Evolutionary conservation across 2,329 filamentous ascomycete genomes (phyloP).

Genomic region (Rachicladosporium sp.): DNA sequence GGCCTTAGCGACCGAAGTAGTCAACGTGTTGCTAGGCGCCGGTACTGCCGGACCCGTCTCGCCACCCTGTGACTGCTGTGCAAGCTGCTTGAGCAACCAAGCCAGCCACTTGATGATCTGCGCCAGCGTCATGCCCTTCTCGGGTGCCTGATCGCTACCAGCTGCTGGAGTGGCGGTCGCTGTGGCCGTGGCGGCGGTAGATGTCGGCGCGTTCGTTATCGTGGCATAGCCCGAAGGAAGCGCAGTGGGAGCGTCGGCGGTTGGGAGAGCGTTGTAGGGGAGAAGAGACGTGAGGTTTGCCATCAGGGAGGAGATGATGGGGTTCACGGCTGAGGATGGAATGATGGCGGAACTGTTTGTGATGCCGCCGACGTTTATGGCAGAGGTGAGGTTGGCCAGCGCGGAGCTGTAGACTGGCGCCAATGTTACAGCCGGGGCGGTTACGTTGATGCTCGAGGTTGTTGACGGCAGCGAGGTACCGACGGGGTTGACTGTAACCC

Average conservation of each 20-base stretch:
- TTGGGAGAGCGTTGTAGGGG: conserved; percentile 8
- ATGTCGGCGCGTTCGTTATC: too few species aligned
- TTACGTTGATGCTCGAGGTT: not conserved
- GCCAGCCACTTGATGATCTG: conserved; percentile 14
- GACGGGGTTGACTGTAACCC: conserved; percentile 1
- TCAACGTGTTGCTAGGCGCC: too few species aligned
- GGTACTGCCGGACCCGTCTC: too few species aligned
- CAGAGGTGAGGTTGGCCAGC: conserved; percentile 10
- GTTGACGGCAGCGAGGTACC: conserved; percentile 1
- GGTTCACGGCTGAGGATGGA: conserved; percentile 11
- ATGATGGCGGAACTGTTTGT: conserved; percentile 6
- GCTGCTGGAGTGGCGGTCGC: conserved; percentile 3
- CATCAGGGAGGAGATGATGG: conserved; percentile 9
- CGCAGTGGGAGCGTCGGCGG: conserved; percentile 9
- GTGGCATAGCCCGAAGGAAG: conserved; percentile 8
- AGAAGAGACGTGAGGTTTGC: conserved; percentile 11
- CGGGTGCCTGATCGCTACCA: conserved; percentile 1
- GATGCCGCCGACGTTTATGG: conserved; percentile 6
- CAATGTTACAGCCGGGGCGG: conserved; percentile 9
- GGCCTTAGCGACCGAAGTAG: too few species aligned
- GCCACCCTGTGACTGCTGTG: too few species aligned
- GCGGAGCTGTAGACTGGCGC: conserved; percentile 10
- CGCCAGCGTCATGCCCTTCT: conserved; percentile 10
- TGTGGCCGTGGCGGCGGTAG: conserved; percentile 5
- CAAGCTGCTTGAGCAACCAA: conserved; percentile 7